Base-by-base conservation (phyloP, 176 grass and related monocot genomes). In the Avena sativa region DNA sequence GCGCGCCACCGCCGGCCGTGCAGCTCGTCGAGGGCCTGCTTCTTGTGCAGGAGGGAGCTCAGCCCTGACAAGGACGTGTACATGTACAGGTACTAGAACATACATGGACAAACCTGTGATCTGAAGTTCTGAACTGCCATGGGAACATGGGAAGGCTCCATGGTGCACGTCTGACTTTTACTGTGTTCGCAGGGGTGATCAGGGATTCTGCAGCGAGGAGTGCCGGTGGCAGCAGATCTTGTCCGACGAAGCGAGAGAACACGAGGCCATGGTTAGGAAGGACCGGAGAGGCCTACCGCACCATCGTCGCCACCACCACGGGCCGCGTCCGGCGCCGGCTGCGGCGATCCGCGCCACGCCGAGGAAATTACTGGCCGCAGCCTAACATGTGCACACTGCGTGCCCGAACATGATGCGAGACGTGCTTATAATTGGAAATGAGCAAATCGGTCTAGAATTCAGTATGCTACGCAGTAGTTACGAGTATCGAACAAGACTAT, bases 181-280 rank as follows among this genome's bases (percentile, higher is more conserved):
- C 2, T 26, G 15, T 28, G 48, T 36, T 67, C 55, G 62, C 86
- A 95, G 93, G 71, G 93, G 93, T 56, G 93, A 95, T 26, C 91
- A 89, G 85, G 93, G 91, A 3, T 95, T 92, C 76, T 95, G 91
- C 76, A 95, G 93, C 76, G 88, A 95, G 88, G 86, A 85, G 74
- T 95, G 93, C 74, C 83, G 93, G n/a, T 5, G 30, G 9, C 56
- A 48, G 60, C 91, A 92, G 69, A 95, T 95, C 28, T 46, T 63
- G 80, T 2, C 14, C 3, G 93, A 95, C 87, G 84, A 92, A 48
- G 82, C 76, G 25, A 89, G 53, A 59, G 90, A 92, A 71, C 81
- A 13, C 8, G 68, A 86, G 8, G 83, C 83, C 71, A 79, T 62
- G 80, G 13, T 74, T 16, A 84, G 13, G 76, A 79, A 64, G 69